These are phyloP conservation scores for Ilex asprella DNA, from an alignment of 257 asterid genomes.

Conservation along the genomic window DNA sequence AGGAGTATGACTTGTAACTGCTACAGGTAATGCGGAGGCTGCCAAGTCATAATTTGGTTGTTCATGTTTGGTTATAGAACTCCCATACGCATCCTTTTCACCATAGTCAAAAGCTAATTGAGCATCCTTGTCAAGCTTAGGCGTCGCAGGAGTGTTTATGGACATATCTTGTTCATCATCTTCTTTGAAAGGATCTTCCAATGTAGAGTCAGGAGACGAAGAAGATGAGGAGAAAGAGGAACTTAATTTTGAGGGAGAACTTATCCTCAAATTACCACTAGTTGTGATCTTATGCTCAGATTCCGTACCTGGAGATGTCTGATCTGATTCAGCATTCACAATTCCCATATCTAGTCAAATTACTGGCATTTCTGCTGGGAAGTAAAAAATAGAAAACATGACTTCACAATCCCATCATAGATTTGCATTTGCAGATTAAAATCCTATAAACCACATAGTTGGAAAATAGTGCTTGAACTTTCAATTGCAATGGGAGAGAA, in stretches of 20 bases:
- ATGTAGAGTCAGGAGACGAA: conserved; percentile 29
- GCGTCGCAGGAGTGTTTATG: conserved; percentile 9
- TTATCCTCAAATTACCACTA: conserved; percentile 8
- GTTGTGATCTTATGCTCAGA: conserved; percentile 1
- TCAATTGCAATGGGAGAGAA: too few species aligned
- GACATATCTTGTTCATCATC: neutral
- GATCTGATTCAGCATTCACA: conserved; percentile 10
- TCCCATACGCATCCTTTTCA: neutral
- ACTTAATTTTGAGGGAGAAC: conserved; percentile 8
- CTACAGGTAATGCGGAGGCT: neutral
- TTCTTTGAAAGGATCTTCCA: conserved; percentile 7
- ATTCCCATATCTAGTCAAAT: conserved; percentile 21
- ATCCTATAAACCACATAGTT: neutral
- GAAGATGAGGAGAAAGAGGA: conserved; percentile 6
- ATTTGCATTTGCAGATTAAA: neutral
- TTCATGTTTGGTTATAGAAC: neutral
- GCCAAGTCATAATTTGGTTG: neutral
- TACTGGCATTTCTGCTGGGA: conserved; percentile 11
- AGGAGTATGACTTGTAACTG: neutral
- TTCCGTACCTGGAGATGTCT: conserved; percentile 9
- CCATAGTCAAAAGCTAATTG: too few species aligned
- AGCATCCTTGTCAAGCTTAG: neutral
- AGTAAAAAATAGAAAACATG: neutral
- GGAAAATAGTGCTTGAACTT: too few species aligned
- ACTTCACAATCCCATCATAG: neutral